Evolutionary conservation across 768 basidiomycete species (phyloP), one percentile per base, ranked within the genome.

Genomic region (Butyriboletus loyo): DNA sequence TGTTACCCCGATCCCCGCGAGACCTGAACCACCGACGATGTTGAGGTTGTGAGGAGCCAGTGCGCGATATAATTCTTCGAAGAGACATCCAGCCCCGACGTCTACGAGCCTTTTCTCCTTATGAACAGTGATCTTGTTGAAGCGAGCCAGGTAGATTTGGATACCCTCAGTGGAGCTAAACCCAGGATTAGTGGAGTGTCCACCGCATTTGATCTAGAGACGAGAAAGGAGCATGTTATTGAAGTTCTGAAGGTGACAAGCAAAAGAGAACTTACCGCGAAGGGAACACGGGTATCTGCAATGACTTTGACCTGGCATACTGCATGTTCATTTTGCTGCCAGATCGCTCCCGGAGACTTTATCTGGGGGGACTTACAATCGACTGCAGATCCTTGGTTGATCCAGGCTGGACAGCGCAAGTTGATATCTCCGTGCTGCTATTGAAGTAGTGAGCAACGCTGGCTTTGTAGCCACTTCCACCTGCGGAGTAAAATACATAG

Each of bases 121-220:
- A 2, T 25, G 31, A 27, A 58, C 40, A 6, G 5, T 11, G 40
- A 70, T 57, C 19, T 65, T 21, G 34, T 65, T 62, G 28, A 72
- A 64, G 24, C 60, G 62, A 36, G 49, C 17, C 50, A 73, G 52
- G 19, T 27, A 55, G 25, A 72, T 63, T 37, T 69, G 69, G 25
- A 72, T 34, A 5, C 71, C 72, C 1, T 35, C 44, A 1, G 70
- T 70, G 6, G 71, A 72, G 37, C 66, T 71, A 52, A 72, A 73
- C 3, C 57, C 55, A 11, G 64, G 62, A 32, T 63, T 65, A 14
- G 58, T 49, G 1, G 58, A 44, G 46, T 73, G 71, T 7, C 71
- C 72, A 24, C 72, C 71, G 1, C 65, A 61, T 51, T 73, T 72
- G 43, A 72, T 43, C 70, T 72, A 42, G 30, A 31, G 21, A 49